A percentile compares a stretch with the other conserved stretches of the same genome.
Evolutionary conservation across 768 basidiomycete genomes (phyloP).

Genomic region (Boletus rubescentipes): DNA sequence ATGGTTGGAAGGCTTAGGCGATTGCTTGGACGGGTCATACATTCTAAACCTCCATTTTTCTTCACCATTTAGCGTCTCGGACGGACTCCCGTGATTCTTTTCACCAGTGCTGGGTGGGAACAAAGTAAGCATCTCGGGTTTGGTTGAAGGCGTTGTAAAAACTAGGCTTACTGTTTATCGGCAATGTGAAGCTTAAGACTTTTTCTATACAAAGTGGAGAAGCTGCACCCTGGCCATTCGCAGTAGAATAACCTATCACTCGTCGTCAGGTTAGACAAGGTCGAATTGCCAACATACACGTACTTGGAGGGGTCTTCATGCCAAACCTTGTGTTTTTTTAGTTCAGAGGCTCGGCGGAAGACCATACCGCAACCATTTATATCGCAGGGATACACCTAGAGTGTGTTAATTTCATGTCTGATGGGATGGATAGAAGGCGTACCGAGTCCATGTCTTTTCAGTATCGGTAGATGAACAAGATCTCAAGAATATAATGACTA

Average conservation of each 20-base stretch:
- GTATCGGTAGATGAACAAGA: neutral
- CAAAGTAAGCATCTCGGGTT: neutral
- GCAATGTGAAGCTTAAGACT: neutral
- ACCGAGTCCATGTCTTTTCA: neutral
- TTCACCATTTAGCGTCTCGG: too few relatives aligned
- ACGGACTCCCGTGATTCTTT: too few relatives aligned
- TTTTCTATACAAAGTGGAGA: constrained; percentile 5
- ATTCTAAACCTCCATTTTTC: too few relatives aligned
- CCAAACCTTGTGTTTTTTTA: constrained; percentile 12
- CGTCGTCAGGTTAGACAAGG: neutral
- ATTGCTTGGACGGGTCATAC: constrained; percentile 4
- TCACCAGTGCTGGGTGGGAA: constrained; percentile 16
- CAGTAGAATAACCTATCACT: constrained; percentile 12
- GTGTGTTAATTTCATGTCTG: neutral
- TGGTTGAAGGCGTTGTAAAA: neutral
- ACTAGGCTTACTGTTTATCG: constrained; percentile 14
- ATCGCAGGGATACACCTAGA: constrained; percentile 10
- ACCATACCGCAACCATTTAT: constrained; percentile 1
- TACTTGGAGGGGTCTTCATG: constrained; percentile 12
- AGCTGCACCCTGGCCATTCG: neutral
- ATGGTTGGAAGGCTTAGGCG: neutral
- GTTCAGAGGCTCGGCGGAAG: constrained; percentile 4
- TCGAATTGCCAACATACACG: neutral
- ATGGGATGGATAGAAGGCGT: neutral
- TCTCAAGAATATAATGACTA: neutral